These are phyloP conservation scores for Eucalyptus dawsonii DNA, from an alignment of 345 rosid species.

Conservation along the genomic window DNA sequence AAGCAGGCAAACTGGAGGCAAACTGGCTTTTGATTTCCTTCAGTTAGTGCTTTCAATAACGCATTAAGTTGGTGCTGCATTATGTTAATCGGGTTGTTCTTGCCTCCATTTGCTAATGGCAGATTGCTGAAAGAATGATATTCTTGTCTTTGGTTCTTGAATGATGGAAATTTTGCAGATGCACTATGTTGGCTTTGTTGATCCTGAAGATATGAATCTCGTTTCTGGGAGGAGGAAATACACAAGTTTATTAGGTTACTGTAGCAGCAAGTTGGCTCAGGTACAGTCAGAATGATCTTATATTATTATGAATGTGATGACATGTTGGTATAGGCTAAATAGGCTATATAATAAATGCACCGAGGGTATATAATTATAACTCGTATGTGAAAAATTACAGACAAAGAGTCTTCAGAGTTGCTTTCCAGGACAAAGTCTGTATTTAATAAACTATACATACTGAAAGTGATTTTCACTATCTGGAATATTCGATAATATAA, in stretches of 20 bases:
- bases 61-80: not conserved
- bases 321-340: not conserved
- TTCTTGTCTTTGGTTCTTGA: not conserved
- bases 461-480: not conserved
- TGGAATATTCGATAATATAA: not conserved
- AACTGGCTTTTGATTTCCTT: not conserved
- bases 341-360: not conserved
- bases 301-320: not conserved
- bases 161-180: constrained; percentile 27
- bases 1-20: not conserved
- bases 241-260: constrained; percentile 65
- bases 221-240: constrained; percentile 65
- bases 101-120: not conserved
- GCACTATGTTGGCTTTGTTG: constrained; percentile 87
- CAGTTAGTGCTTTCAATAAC: not conserved
- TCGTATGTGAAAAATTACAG: not conserved
- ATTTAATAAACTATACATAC: not conserved
- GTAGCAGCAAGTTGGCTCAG: constrained; percentile 88
- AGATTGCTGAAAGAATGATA: not conserved
- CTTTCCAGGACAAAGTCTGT: not conserved
- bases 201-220: constrained; percentile 83
- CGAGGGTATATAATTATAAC: not conserved
- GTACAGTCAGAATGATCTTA: constrained; percentile 18
- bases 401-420: not conserved
- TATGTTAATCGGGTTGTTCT: not conserved